These are phyloP conservation scores for Daldinia eschscholtzii DNA, from an alignment of 2,329 filamentous ascomycete species.

Conservation along the genomic window DNA sequence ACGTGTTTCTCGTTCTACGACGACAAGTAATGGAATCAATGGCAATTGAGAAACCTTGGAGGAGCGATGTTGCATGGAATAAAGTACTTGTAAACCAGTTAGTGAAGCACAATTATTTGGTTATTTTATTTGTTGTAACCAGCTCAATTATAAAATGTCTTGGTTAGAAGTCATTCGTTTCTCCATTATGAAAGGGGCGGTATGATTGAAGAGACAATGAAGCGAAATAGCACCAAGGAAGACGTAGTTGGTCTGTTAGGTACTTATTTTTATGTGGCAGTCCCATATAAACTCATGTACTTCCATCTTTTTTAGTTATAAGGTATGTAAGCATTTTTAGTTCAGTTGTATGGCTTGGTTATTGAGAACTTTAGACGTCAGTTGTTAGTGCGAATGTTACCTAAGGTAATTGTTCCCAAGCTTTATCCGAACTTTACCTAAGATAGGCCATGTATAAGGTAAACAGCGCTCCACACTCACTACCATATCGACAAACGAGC, in stretches of 20 bases:
- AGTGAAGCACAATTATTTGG: not conserved
- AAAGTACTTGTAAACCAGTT: not conserved
- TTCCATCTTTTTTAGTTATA: not conserved
- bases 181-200: not conserved
- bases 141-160: not conserved
- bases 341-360: not conserved
- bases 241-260: not conserved
- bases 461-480: not conserved
- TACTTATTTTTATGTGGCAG: not conserved
- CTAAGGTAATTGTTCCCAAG: not conserved
- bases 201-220: not conserved
- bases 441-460: not conserved
- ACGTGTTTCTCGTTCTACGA: too few relatives aligned
- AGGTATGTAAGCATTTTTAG: not conserved
- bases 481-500: not conserved
- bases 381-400: not conserved
- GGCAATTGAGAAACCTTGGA: not conserved
- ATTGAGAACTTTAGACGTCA: not conserved
- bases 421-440: slow-evolving; percentile 1
- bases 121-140: not conserved
- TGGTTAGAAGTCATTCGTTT: not conserved
- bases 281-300: not conserved
- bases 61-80: not conserved
- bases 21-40: too few relatives aligned
- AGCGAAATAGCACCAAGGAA: too few relatives aligned